A percentile compares a stretch with the other conserved stretches of the same genome.
phyloP scores from a whole-genome alignment of 2,329 filamentous ascomycete species.

The Aspergillus sp. region DNA sequence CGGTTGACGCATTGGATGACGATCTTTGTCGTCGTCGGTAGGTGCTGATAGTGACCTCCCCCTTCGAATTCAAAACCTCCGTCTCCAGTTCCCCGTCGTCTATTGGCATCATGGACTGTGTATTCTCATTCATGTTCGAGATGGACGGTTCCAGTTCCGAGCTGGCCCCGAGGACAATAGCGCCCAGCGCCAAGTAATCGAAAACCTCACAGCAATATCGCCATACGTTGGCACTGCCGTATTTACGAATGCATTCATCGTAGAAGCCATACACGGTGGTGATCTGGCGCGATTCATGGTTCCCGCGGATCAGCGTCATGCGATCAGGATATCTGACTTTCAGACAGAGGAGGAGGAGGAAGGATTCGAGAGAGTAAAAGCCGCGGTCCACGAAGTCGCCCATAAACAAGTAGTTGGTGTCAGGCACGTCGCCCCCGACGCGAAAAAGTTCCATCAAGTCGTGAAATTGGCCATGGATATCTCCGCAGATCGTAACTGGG shows the following conservation, averaged over 20 bases:
- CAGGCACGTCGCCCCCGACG: slow-evolving; percentile 85
- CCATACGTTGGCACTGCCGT: slow-evolving; percentile 95
- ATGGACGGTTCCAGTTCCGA: slow-evolving; percentile 55
- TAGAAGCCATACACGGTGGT: slow-evolving; percentile 98
- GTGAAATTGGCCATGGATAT: slow-evolving; percentile 95
- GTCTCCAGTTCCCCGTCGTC: slow-evolving; percentile 74
- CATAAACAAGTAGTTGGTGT: slow-evolving; percentile 97
- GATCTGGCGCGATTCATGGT: slow-evolving; percentile 93
- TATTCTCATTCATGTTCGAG: slow-evolving; percentile 37
- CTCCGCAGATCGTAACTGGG: slow-evolving; percentile 93
- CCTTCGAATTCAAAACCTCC: slow-evolving; percentile 80
- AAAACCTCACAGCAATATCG: slow-evolving; percentile 96
- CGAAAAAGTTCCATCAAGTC: slow-evolving; percentile 95
- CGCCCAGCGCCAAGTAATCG: slow-evolving; percentile 87
- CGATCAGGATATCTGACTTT: slow-evolving; percentile 97
- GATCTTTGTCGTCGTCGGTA: slow-evolving; percentile 27
- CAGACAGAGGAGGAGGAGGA: slow-evolving; percentile 86
- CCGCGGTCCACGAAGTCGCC: slow-evolving; percentile 97
- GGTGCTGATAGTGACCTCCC: slow-evolving; percentile 60
- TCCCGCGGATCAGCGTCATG: slow-evolving; percentile 90
- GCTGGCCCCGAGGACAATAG: slow-evolving; percentile 78
- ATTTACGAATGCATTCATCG: slow-evolving; percentile 92
- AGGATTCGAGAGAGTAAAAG: slow-evolving; percentile 96
- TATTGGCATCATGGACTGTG: slow-evolving; percentile 44
- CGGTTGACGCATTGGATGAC: slow-evolving; percentile 27